Base-by-base conservation (phyloP, 805 yeast species). In the Myxozyma nipponensis region DNA sequence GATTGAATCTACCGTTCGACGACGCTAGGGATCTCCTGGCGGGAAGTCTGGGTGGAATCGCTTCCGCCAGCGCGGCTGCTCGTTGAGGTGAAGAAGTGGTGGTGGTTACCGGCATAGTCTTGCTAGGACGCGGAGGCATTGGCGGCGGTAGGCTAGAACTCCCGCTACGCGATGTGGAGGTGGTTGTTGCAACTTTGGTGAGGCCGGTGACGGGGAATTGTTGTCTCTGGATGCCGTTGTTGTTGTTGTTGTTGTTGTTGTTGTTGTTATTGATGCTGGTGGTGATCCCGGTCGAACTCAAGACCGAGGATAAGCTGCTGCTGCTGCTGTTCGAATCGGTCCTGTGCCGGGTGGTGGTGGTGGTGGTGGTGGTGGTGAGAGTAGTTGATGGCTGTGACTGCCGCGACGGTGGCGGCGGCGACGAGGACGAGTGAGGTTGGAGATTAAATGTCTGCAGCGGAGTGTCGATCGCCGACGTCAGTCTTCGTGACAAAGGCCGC, bases 151-250 rank as follows among this genome's bases (percentile, higher is more conserved):
- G 13, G 13, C 32, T 7, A 28, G 13, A 28, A 13, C 32, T 28
- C 32, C 34, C 42, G 18, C 42, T 7, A 19, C 32, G 15, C 13
- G 48, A 21, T 3, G 26, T 7, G 34, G 15, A 17, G 21, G 13
- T 25, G 4, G 39, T 18, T 25, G 36, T 25, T 1, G 37, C 32
- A 6, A 43, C 21, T 42, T 53, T 53, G 18, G 57, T 26, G 21
- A 53, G 28, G 19, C 53, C 48, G 10, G 55, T 41, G 23, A 52
- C 48, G 3, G 57, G 57, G 38, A 53, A 53, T 24, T 53, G 52
- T 2, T 39, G 49, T 19, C 47, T 39, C 6, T 42, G 47, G 6
- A 42, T 30, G 13, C 13, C 32, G 32, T 28, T 13, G 32, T 28
- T 13, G 13, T 28, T 7, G 32, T 7, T 7, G 32, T 28, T 7